Evolutionary conservation across 768 basidiomycete genomes (phyloP).

Genomic region (Cystofilobasidium capitatum): DNA sequence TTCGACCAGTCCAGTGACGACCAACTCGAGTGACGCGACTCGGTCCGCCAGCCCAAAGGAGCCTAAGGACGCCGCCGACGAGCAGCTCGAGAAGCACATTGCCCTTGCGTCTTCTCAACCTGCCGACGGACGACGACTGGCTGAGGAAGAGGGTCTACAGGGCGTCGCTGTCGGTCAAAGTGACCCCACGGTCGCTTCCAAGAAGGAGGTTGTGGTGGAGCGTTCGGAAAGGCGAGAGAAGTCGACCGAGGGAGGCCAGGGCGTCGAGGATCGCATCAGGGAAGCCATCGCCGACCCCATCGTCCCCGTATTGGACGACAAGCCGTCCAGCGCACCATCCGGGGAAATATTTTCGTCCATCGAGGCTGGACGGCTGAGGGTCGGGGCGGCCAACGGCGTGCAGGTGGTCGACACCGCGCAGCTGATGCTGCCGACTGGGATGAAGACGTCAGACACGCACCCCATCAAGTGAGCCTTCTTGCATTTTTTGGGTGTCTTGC

Average conservation of each 20-base stretch:
- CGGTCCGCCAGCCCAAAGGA: neutral
- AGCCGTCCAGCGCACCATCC: neutral
- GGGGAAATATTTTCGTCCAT: conserved; percentile 18
- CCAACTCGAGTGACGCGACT: conserved; percentile 2
- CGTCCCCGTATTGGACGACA: neutral
- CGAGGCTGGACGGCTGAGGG: conserved; percentile 13
- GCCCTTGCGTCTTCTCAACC: conserved; percentile 5
- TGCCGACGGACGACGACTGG: neutral
- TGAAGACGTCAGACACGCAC: conserved; percentile 67
- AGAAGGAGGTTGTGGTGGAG: neutral
- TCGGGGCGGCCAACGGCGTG: conserved; percentile 38
- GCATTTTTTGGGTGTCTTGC: neutral
- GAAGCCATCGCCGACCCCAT: conserved; percentile 18
- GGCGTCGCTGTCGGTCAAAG: conserved; percentile 11
- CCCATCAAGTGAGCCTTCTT: conserved; percentile 61
- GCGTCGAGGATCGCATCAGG: conserved; percentile 12
- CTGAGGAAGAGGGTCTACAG: conserved; percentile 25
- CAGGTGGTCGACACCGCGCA: conserved; percentile 44
- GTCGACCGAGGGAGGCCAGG: neutral
- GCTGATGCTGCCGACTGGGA: neutral
- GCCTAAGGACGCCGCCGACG: neutral
- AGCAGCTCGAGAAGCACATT: conserved; percentile 2
- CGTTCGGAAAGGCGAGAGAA: neutral
- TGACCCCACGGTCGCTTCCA: neutral
- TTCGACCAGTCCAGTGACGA: neutral